Evolutionary conservation across 176 grass and related monocot species (phyloP).

Genomic region (Puya raimondii): DNA sequence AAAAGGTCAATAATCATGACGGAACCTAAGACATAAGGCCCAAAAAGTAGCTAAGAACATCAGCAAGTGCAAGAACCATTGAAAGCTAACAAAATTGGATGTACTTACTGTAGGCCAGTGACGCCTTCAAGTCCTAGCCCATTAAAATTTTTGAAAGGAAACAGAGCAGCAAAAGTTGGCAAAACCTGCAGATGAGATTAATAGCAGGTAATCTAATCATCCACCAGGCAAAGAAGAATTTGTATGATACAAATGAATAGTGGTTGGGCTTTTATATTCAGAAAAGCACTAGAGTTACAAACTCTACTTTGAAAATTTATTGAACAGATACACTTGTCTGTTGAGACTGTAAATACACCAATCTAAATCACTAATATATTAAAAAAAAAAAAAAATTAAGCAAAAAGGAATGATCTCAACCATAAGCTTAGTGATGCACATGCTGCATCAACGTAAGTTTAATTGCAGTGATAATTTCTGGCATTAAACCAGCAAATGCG

Average conservation of each 20-base stretch:
- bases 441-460: too few relatives aligned
- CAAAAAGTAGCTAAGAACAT: slow-evolving; percentile 7
- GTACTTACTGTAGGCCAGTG: slow-evolving; percentile 74
- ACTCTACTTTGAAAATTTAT: neutral
- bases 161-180: slow-evolving; percentile 78
- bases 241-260: too few relatives aligned
- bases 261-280: too few relatives aligned
- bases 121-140: slow-evolving; percentile 51
- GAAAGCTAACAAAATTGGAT: slow-evolving; percentile 5
- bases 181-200: slow-evolving; percentile 51
- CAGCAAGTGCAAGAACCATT: neutral
- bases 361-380: too few relatives aligned
- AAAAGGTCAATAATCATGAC: neutral
- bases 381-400: too few relatives aligned
- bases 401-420: too few relatives aligned
- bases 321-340: neutral
- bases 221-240: too few relatives aligned
- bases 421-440: too few relatives aligned
- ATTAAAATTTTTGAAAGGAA: slow-evolving; percentile 51
- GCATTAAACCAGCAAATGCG: too few relatives aligned
- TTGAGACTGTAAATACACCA: neutral
- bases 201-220: neutral
- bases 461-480: too few relatives aligned
- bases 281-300: too few relatives aligned
- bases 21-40: neutral